Percentiles rank a stretch among this genome's conserved stretches.
These are phyloP conservation scores for Fusarium sp. DNA, from an alignment of 2,329 filamentous ascomycete genomes.

Conservation along the genomic window DNA sequence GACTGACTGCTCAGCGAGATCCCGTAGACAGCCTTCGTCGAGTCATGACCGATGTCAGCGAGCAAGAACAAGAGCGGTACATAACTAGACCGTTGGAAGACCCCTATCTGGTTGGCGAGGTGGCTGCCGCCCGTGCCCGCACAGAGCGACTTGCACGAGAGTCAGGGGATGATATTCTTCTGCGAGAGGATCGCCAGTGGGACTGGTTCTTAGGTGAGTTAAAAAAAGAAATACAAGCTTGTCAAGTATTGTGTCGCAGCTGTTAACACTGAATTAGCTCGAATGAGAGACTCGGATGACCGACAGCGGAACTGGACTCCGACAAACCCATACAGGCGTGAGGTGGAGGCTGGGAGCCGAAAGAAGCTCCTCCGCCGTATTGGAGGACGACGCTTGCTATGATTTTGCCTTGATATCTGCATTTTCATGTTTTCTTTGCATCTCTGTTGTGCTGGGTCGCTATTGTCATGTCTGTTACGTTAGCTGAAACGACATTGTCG, in stretches of 20 bases:
- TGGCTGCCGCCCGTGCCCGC: conserved; percentile 65
- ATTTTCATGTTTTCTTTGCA: background rate
- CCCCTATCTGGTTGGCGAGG: conserved; percentile 72
- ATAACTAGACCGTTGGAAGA: conserved; percentile 66
- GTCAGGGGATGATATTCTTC: conserved; percentile 61
- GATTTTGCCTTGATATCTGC: conserved; percentile 10
- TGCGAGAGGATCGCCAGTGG: conserved; percentile 66
- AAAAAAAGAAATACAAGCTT: background rate
- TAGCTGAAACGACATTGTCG: conserved; percentile 38
- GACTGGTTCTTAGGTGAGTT: conserved; percentile 66
- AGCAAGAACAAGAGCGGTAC: conserved; percentile 29
- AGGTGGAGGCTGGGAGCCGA: conserved; percentile 42
- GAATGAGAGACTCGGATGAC: conserved; percentile 60
- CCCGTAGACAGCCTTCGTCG: conserved; percentile 41
- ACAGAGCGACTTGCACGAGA: conserved; percentile 65
- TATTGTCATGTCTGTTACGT: conserved; percentile 28
- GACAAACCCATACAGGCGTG: conserved; percentile 46
- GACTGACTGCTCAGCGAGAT: conserved; percentile 57
- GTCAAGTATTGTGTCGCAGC: background rate
- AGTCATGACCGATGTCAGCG: conserved; percentile 28
- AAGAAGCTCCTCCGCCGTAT: conserved; percentile 54
- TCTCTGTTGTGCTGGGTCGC: conserved; percentile 31
- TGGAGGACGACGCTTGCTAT: conserved; percentile 44
- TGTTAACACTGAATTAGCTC: conserved; percentile 49
- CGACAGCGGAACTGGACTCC: conserved; percentile 59